Conservation (phyloP, 371 early-diverging fungal species). For the Dichotomocladium elegans region DNA sequence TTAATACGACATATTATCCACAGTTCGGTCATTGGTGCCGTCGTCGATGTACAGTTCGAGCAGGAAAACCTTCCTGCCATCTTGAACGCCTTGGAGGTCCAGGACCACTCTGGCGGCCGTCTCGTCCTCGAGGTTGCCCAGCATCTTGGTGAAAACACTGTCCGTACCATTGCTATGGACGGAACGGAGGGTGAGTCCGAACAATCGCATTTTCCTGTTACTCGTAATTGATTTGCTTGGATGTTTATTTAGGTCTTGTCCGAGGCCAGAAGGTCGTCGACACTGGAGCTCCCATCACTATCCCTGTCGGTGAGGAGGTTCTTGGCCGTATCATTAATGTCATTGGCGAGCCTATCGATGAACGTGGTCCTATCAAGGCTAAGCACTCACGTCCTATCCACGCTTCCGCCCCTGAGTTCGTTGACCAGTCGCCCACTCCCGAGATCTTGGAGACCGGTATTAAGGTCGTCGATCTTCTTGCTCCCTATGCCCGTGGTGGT, state of each 20-base stretch:
- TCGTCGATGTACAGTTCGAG: slow-evolving; percentile 97
- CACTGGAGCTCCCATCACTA: slow-evolving; percentile 92
- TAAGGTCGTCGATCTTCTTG: slow-evolving; percentile 98
- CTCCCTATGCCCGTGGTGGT: slow-evolving; percentile 98
- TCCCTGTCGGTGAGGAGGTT: slow-evolving; percentile 95
- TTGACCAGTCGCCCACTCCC: slow-evolving; percentile 95
- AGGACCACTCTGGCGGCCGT: slow-evolving; percentile 73
- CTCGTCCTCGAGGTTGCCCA: slow-evolving; percentile 95
- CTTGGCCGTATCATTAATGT: slow-evolving; percentile 98
- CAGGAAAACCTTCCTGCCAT: slow-evolving; percentile 90
- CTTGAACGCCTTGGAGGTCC: slow-evolving; percentile 95
- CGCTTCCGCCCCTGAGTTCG: slow-evolving; percentile 92
- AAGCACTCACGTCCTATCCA: slow-evolving; percentile 88
- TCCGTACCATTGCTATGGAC: slow-evolving; percentile 99
- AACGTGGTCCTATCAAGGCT: slow-evolving; percentile 94
- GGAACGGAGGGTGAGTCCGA: slow-evolving; percentile 70
- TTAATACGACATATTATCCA: slow-evolving; percentile 2
- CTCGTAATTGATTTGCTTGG: neutral
- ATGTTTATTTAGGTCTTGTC: slow-evolving; percentile 70
- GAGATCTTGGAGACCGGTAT: slow-evolving; percentile 97
- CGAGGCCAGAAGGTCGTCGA: slow-evolving; percentile 95
- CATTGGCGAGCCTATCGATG: slow-evolving; percentile 97
- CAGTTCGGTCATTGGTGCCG: slow-evolving; percentile 92
- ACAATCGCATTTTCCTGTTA: slow-evolving; percentile 11
- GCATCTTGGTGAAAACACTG: slow-evolving; percentile 98